Evolutionary conservation across 2,329 filamentous ascomycete species (phyloP), one percentile per base, ranked within the genome.

Genomic region (Xylaria arbuscula): DNA sequence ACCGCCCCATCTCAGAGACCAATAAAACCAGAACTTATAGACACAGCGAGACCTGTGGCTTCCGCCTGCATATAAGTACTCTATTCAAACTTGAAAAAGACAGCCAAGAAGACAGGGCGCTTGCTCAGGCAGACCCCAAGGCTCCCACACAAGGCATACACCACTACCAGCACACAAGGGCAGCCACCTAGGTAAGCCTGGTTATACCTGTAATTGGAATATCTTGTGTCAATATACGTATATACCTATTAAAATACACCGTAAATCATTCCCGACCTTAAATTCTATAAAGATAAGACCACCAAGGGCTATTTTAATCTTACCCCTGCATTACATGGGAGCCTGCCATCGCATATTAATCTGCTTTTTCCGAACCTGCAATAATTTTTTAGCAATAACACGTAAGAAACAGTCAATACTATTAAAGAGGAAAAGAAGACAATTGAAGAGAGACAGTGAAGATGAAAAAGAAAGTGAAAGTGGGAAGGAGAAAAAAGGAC

Each of bases 291-390:
- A 42, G 19, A 24, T 19, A 8, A 42, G 19, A 24, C 38, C 38
- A 32, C 15, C 8, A 42, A n/a, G n/a, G 36, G 11, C 22, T 9
- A 24, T 19, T 3, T 6, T 17, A n/a, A 19, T 47, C 22, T 28
- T 5, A 28, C 28, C 28, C 22, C 17, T 17, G 36, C 10, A 17
- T 66, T 55, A 73, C 72, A 72, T 70, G 1, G 72, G 68, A 42
- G 72, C 65, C 64, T 73, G 67, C 79, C 79, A 80, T n/a, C 78
- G 67, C 59, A 76, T 73, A 72, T 86, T 82, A 66, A 86, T 84
- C 74, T 86, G 83, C 74, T 85, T 86, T 72, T 78, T 83, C 70
- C 83, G 80, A 54, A 83, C 81, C 83, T 85, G 62, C 62, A 66
- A 38, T 34, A 42, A 28, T 24, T 22, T 15, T n/a, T 64, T 53